phyloP scores from a whole-genome alignment of 495 filamentous ascomycete genomes.

The Annulohypoxylon stygium region DNA sequence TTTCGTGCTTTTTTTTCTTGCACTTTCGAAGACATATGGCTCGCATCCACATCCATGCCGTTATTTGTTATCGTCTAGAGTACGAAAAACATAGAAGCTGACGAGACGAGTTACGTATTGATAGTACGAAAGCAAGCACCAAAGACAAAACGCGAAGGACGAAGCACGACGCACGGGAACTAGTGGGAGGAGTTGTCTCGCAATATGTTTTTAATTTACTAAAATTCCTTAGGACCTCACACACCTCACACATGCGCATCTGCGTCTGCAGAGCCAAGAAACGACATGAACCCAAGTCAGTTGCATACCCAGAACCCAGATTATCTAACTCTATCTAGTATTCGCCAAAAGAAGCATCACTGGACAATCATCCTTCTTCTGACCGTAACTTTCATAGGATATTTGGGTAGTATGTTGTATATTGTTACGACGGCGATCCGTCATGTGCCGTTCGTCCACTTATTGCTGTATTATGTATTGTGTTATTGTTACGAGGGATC shows the following conservation, averaged over 20 bases:
- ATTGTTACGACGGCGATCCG: slow-evolving; percentile 39
- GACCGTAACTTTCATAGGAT: slow-evolving; percentile 24
- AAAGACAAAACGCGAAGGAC: neutral
- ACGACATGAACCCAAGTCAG: slow-evolving; percentile 22
- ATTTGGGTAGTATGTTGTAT: neutral
- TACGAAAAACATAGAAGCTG: neutral
- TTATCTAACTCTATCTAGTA: slow-evolving; percentile 7
- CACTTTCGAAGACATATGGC: too few species aligned
- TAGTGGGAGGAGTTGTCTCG: slow-evolving; percentile 12
- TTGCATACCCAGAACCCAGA: neutral
- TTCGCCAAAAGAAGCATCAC: slow-evolving; percentile 8
- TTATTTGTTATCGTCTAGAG: too few species aligned
- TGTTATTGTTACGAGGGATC: slow-evolving; percentile 25
- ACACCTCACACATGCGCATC: slow-evolving; percentile 16
- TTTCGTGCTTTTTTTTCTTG: neutral
- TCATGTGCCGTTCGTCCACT: slow-evolving; percentile 30
- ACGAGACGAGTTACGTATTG: slow-evolving; percentile 14
- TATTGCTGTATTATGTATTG: neutral
- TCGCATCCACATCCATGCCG: too few species aligned
- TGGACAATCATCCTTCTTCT: slow-evolving; percentile 17
- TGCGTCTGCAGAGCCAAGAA: slow-evolving; percentile 21
- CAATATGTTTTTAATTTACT: slow-evolving; percentile 43
- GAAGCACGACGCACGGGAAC: slow-evolving; percentile 17
- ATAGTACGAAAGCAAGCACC: neutral
- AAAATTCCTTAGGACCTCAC: slow-evolving; percentile 38